These are phyloP conservation scores for Hawksworthiomyces lignivorus DNA, from an alignment of 2,329 filamentous ascomycete species.

Conservation along the genomic window DNA sequence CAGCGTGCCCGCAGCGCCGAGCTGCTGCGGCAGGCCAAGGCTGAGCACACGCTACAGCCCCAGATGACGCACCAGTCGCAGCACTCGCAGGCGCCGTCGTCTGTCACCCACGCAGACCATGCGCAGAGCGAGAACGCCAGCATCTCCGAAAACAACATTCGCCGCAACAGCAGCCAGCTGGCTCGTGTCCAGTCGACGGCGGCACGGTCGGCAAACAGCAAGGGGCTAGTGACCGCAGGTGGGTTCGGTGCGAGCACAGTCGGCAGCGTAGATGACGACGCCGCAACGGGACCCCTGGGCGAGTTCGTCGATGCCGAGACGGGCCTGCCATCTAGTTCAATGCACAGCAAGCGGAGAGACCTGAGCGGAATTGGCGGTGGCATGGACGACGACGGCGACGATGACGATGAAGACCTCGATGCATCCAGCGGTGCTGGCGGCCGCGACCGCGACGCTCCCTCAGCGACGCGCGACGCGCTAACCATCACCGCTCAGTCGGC, in stretches of 20 bases:
- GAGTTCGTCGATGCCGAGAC: constrained; percentile 15
- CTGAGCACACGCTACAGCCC: constrained; percentile 37
- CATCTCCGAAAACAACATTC: constrained; percentile 16
- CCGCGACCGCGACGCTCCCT: constrained; percentile 52
- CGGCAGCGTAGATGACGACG: constrained; percentile 41
- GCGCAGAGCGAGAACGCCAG: constrained; percentile 46
- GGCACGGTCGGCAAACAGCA: constrained; percentile 23
- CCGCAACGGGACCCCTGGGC: constrained; percentile 21
- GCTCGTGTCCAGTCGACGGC: constrained; percentile 32
- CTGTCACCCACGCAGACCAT: constrained; percentile 36
- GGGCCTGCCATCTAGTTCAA: too few species aligned
- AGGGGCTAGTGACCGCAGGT: constrained; percentile 24
- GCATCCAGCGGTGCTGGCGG: constrained; percentile 62
- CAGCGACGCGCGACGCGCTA: constrained; percentile 83
- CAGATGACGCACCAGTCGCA: constrained; percentile 29
- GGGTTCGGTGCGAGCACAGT: constrained; percentile 35
- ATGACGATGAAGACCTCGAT: constrained; percentile 69
- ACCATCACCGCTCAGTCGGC: constrained; percentile 96
- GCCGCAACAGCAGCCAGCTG: constrained; percentile 38
- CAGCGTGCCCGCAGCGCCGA: constrained; percentile 69
- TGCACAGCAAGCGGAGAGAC: too few species aligned
- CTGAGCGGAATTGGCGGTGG: not conserved
- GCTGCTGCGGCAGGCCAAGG: constrained; percentile 68
- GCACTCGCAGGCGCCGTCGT: constrained; percentile 38
- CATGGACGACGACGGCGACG: constrained; percentile 32